Percentiles rank a stretch among this genome's conserved stretches.
Conservation (phyloP, 1,139 yeast species). For the Zygosaccharomyces sapae region DNA sequence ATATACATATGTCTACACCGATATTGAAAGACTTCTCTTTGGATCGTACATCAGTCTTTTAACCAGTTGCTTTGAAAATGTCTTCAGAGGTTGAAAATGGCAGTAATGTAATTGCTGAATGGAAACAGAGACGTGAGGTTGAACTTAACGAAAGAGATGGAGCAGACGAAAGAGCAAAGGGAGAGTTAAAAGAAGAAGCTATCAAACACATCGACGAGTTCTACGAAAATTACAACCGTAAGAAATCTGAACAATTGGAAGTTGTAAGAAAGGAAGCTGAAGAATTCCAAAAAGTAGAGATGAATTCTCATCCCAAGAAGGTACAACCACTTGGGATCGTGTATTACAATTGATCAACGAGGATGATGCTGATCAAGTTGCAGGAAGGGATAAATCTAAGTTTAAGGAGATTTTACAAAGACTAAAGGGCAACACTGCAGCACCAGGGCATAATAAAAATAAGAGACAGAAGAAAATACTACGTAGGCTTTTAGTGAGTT, state of each 20-base stretch:
- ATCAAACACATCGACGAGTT: constrained; percentile 85
- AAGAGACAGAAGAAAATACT: not conserved
- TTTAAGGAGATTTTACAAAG: constrained; percentile 64
- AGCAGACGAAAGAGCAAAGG: constrained; percentile 60
- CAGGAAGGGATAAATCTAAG: constrained; percentile 61
- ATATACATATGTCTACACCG: too few relatives aligned
- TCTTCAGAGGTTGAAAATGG: constrained; percentile 12
- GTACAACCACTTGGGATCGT: constrained; percentile 85
- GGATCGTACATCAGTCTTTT: too few relatives aligned
- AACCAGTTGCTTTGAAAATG: too few relatives aligned
- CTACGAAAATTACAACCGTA: constrained; percentile 85
- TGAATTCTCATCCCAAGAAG: constrained; percentile 59
- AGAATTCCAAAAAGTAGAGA: constrained; percentile 75
- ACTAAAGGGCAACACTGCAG: constrained; percentile 63
- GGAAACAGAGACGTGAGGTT: constrained; percentile 80
- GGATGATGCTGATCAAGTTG: constrained; percentile 41
- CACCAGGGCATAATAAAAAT: constrained; percentile 54
- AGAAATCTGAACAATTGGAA: constrained; percentile 68
- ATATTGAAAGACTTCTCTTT: too few relatives aligned
- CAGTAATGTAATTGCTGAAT: constrained; percentile 42
- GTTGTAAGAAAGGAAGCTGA: constrained; percentile 66
- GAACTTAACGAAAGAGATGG: constrained; percentile 83
- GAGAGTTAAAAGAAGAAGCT: constrained; percentile 73
- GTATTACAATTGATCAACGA: constrained; percentile 50
- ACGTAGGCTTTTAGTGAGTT: constrained; percentile 1